Evolutionary conservation across 2,329 filamentous ascomycete species (phyloP).

Genomic region (Xylaria sp.): DNA sequence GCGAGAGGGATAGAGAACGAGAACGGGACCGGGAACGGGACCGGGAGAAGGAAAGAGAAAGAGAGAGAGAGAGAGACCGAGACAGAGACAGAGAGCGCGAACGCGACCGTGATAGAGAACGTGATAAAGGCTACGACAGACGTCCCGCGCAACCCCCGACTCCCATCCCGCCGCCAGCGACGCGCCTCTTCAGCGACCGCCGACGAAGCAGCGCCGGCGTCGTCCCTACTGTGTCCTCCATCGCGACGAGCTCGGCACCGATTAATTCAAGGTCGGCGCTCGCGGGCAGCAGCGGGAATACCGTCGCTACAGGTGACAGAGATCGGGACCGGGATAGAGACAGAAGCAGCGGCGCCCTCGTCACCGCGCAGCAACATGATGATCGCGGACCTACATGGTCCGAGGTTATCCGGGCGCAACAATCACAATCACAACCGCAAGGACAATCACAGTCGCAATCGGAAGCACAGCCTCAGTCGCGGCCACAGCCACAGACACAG

Average conservation of each 20-base stretch:
- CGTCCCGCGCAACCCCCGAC: constrained; percentile 11
- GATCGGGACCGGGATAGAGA: not conserved
- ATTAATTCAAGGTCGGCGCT: constrained; percentile 2
- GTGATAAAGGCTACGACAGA: constrained; percentile 26
- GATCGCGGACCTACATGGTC: constrained; percentile 49
- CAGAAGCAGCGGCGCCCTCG: constrained; percentile 18
- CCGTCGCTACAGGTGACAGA: not conserved
- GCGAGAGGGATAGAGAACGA: constrained; percentile 1
- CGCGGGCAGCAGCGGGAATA: not conserved
- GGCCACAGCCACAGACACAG: constrained; percentile 23
- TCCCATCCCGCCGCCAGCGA: not conserved
- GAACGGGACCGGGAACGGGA: constrained; percentile 13
- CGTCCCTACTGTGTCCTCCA: not conserved
- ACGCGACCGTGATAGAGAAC: not conserved
- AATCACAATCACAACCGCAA: not conserved
- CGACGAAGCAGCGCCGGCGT: constrained; percentile 16
- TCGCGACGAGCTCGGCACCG: not conserved
- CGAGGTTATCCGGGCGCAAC: constrained; percentile 44
- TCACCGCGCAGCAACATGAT: constrained; percentile 30
- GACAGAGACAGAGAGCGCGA: constrained; percentile 22
- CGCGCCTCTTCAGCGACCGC: constrained; percentile 26
- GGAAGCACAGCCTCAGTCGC: too few species aligned
- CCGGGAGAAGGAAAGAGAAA: not conserved
- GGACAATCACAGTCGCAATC: constrained; percentile 24
- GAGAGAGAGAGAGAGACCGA: constrained; percentile 9